These are phyloP conservation scores for Escallonia herrerae DNA, from an alignment of 129 eudicot species.

Conservation along the genomic window DNA sequence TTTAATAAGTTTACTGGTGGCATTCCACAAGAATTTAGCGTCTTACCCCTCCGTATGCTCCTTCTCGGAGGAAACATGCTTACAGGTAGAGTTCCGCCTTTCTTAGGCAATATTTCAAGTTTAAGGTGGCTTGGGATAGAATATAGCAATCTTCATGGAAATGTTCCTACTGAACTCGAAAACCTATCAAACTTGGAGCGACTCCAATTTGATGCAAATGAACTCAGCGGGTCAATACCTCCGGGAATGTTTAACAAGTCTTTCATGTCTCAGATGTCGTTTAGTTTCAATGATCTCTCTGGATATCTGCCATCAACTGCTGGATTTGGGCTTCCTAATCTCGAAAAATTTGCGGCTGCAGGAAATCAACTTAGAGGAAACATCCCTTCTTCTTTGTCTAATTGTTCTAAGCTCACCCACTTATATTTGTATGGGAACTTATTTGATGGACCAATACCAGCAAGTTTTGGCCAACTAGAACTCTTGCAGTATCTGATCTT, in stretches of 20 bases:
- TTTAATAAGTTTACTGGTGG: constrained; percentile 1
- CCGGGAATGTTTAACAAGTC: not conserved
- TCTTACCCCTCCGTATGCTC: not conserved
- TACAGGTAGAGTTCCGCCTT: constrained; percentile 13
- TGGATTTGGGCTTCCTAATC: constrained; percentile 4
- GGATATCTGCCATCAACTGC: not conserved
- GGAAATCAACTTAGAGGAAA: not conserved
- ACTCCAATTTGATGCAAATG: not conserved
- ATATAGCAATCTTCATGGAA: not conserved
- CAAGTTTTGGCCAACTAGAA: not conserved
- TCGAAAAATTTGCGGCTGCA: not conserved
- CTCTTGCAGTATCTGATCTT: not conserved
- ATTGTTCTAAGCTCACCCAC: not conserved
- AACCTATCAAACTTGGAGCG: not conserved
- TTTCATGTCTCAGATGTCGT: not conserved
- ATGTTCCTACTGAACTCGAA: not conserved
- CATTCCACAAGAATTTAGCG: constrained; percentile 5
- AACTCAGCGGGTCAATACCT: not conserved
- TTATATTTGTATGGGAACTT: not conserved
- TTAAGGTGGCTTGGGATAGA: not conserved
- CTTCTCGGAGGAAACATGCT: constrained; percentile 3
- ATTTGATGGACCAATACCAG: not conserved
- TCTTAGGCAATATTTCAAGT: constrained; percentile 3
- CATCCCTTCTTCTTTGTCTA: not conserved
- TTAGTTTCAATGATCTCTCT: not conserved